Conservation (phyloP, 1,284 basidiomycete species). For the Ganoderma multipileum region DNA sequence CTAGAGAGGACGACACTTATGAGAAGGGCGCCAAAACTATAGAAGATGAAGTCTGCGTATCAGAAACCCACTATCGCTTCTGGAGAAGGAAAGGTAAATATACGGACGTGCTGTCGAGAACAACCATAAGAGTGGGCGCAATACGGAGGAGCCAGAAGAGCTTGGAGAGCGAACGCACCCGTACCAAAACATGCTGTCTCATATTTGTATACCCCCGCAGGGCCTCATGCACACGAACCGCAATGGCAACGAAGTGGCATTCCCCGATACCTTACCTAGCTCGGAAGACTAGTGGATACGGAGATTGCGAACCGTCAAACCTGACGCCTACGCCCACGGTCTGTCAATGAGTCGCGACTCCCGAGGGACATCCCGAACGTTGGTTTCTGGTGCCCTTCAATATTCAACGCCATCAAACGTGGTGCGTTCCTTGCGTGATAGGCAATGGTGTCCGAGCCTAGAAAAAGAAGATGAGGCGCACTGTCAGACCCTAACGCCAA, state of each 20-base stretch:
- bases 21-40: conserved; percentile 54
- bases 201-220: background rate
- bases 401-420: conserved; percentile 4
- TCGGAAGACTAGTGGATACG: background rate
- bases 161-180: background rate
- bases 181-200: background rate
- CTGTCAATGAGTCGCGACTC: background rate
- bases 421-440: background rate
- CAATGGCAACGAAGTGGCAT: background rate
- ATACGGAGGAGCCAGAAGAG: background rate
- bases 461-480: background rate
- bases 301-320: background rate
- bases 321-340: background rate
- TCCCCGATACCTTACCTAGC: background rate
- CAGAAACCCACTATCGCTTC: background rate
- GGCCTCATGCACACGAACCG: background rate
- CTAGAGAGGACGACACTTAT: conserved; percentile 56
- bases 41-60: background rate
- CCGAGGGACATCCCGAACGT: background rate
- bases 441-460: background rate
- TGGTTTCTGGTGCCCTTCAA: background rate
- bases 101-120: conserved; percentile 29
- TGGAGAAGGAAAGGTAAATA: background rate
- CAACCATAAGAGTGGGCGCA: conserved; percentile 14
- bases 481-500: background rate